These are phyloP conservation scores for Gentiana straminea DNA, from an alignment of 257 asterid genomes.

Conservation along the genomic window DNA sequence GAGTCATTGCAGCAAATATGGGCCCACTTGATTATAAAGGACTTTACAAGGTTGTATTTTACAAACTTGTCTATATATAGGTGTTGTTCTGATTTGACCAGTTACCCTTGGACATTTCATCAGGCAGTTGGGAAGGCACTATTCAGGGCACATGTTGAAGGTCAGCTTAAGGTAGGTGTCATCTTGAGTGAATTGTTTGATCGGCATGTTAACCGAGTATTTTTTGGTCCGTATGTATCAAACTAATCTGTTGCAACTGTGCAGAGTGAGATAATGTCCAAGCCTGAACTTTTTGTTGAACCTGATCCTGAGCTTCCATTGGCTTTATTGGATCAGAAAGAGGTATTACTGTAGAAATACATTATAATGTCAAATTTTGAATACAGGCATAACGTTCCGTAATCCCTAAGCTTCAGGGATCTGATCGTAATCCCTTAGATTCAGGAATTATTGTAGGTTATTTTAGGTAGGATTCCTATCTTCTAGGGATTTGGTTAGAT, in stretches of 20 bases:
- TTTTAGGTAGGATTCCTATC: no score
- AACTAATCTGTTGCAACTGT: slow-evolving; percentile 18
- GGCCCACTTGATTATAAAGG: slow-evolving; percentile 80
- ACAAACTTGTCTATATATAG: slow-evolving; percentile 13
- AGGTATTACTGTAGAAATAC: slow-evolving; percentile 26
- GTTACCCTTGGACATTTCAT: slow-evolving; percentile 20
- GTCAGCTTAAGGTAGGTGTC: slow-evolving; percentile 69
- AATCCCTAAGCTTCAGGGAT: no score
- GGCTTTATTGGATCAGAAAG: slow-evolving; percentile 83
- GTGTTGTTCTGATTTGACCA: slow-evolving; percentile 9
- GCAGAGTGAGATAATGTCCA: slow-evolving; percentile 89
- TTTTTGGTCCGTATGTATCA: slow-evolving; percentile 11
- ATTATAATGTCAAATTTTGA: background rate
- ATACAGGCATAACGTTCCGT: no score
- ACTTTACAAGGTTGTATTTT: slow-evolving; percentile 65
- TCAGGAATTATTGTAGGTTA: no score
- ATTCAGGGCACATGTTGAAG: slow-evolving; percentile 94
- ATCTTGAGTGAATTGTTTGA: slow-evolving; percentile 9
- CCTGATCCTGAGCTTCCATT: slow-evolving; percentile 94
- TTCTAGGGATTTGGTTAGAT: no score
- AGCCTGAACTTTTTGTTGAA: slow-evolving; percentile 80
- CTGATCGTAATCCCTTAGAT: no score
- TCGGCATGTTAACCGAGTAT: background rate
- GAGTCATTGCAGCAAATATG: slow-evolving; percentile 47
- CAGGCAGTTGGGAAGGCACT: slow-evolving; percentile 97